A percentile compares a stretch with the other conserved stretches of the same genome.
Conservation (phyloP, 345 rosid genomes). For the Aquilaria malaccensis region DNA sequence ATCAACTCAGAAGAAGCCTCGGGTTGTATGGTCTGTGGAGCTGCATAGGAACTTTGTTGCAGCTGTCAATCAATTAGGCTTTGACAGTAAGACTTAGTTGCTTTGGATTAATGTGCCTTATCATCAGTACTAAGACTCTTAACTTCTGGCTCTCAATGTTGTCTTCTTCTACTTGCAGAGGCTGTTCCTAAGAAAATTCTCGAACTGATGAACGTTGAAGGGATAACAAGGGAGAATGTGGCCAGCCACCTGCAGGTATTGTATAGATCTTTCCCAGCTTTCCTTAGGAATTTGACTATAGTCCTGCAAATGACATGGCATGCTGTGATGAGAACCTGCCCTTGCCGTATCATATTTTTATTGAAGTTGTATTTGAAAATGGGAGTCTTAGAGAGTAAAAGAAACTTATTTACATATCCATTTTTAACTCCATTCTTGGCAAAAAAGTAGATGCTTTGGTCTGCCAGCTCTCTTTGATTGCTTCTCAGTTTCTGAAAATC, state of each 20-base stretch:
- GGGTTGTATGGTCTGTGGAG: constrained; percentile 89
- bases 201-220: constrained; percentile 84
- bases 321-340: too few relatives aligned
- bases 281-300: background rate
- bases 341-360: too few relatives aligned
- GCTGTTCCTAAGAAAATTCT: constrained; percentile 96
- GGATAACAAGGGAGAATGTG: constrained; percentile 93
- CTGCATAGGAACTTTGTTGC: constrained; percentile 75
- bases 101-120: background rate
- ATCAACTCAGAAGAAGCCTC: constrained; percentile 68
- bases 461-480: too few relatives aligned
- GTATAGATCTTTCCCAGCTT: constrained; percentile 3
- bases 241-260: constrained; percentile 94
- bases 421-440: too few relatives aligned
- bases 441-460: too few relatives aligned
- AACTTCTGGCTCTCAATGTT: constrained; percentile 4
- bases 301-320: too few relatives aligned
- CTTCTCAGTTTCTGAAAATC: too few relatives aligned
- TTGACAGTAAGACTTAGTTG: constrained; percentile 57
- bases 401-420: too few relatives aligned
- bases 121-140: background rate
- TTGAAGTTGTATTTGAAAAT: too few relatives aligned
- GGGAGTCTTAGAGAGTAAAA: too few relatives aligned
- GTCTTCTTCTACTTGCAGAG: constrained; percentile 37
- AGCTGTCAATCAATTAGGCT: constrained; percentile 84